A percentile compares a stretch with the other conserved stretches of the same genome.
Conservation (phyloP, 306 rosid species). For the Corylus heterophylla region DNA sequence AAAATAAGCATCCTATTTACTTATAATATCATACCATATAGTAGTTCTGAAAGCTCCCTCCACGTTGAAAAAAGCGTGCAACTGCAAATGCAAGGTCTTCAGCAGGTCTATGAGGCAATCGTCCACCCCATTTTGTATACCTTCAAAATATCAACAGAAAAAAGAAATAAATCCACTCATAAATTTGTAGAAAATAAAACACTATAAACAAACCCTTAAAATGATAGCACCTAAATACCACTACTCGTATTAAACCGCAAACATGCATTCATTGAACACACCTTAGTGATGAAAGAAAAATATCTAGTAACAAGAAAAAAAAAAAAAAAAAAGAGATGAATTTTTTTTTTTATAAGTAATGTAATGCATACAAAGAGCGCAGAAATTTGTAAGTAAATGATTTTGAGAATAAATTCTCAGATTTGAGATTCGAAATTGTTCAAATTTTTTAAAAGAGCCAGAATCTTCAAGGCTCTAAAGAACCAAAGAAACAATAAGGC, state of each 20-base stretch:
- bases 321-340: neutral
- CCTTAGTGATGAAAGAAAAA: neutral
- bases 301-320: neutral
- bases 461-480: neutral
- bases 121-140: slow-evolving; percentile 87
- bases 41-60: slow-evolving; percentile 96
- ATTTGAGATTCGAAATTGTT: neutral
- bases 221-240: neutral
- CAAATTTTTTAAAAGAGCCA: neutral
- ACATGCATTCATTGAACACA: slow-evolving; percentile 7
- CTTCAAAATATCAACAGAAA: slow-evolving; percentile 47
- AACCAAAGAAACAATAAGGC: neutral
- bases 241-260: neutral
- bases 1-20: slow-evolving; percentile 12
- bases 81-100: slow-evolving; percentile 98
- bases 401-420: neutral
- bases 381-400: neutral
- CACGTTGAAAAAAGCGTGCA: slow-evolving; percentile 93
- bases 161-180: slow-evolving; percentile 16
- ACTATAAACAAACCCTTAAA: slow-evolving; percentile 1
- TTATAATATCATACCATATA: slow-evolving; percentile 67
- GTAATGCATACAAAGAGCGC: too few relatives aligned
- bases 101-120: slow-evolving; percentile 89
- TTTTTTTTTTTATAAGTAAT: too few relatives aligned
- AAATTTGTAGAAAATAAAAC: neutral